Evolutionary conservation across 2,329 filamentous ascomycete genomes (phyloP).

Genomic region (Aspergillus sojae): DNA sequence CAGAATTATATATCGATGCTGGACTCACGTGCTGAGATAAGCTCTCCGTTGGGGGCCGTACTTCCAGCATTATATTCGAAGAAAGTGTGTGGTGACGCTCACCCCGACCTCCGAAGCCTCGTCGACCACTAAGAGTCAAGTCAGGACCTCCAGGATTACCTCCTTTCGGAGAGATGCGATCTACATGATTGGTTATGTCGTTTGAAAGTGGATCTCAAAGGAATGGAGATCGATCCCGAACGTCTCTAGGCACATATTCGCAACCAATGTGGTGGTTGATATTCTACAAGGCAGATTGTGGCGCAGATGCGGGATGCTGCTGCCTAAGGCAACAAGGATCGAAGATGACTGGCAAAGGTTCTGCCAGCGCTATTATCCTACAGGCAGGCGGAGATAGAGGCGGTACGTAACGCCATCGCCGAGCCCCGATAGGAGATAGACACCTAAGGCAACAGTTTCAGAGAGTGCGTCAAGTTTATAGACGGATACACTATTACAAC

Average conservation of each 20-base stretch:
- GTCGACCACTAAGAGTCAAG: background rate
- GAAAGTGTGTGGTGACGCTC: background rate
- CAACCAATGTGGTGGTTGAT: background rate
- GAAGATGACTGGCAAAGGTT: background rate
- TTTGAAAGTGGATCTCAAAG: background rate
- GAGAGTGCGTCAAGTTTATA: background rate
- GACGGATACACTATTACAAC: background rate
- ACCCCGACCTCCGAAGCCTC: background rate
- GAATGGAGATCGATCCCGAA: no score
- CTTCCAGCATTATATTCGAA: background rate
- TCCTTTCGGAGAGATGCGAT: background rate
- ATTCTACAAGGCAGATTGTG: background rate
- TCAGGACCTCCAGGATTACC: background rate
- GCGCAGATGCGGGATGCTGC: background rate
- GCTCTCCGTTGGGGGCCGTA: background rate
- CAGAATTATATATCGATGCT: background rate
- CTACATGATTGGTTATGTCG: background rate
- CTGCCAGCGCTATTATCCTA: background rate
- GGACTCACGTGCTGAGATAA: background rate
- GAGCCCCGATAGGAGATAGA: background rate
- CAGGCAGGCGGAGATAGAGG: background rate
- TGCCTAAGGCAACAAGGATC: background rate
- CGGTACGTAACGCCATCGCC: background rate
- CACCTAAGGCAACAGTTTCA: background rate
- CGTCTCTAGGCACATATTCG: no score